Evolutionary conservation across 2,329 filamentous ascomycete species (phyloP).

Genomic region (Colletotrichum eleusines): DNA sequence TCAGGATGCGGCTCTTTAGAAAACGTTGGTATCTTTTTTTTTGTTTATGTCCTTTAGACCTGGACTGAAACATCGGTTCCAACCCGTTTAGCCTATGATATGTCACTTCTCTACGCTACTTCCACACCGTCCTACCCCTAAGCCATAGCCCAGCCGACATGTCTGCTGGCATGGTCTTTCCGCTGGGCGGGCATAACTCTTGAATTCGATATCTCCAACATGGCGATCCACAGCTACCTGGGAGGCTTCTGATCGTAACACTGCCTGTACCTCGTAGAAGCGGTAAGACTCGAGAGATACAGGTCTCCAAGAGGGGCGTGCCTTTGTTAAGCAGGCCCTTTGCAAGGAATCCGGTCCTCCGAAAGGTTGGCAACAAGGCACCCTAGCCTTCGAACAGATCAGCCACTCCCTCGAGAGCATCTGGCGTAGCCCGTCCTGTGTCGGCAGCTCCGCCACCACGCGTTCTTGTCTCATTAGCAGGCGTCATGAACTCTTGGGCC

Average conservation of each 20-base stretch:
- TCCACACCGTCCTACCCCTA: background rate
- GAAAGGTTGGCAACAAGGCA: background rate
- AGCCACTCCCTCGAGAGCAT: constrained; percentile 67
- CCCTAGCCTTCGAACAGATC: constrained; percentile 60
- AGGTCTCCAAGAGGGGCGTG: background rate
- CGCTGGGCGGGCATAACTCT: background rate
- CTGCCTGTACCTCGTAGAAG: background rate
- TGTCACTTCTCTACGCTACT: constrained; percentile 19
- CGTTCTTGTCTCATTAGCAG: constrained; percentile 47
- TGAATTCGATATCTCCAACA: no score
- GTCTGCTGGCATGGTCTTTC: background rate
- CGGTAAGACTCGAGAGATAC: background rate
- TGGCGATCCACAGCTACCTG: background rate
- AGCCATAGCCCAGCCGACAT: background rate
- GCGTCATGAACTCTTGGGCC: constrained; percentile 76
- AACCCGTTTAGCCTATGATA: background rate
- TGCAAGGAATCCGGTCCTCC: background rate
- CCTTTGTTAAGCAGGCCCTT: background rate
- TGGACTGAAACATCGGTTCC: background rate
- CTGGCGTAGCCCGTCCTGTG: constrained; percentile 57
- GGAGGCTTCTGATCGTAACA: background rate
- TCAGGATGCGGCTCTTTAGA: background rate
- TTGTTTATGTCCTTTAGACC: constrained; percentile 3
- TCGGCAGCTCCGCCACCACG: constrained; percentile 47
- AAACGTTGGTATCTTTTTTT: constrained; percentile 29